phyloP scores from a whole-genome alignment of 495 filamentous ascomycete species.

The Stereocaulon alpinum region DNA sequence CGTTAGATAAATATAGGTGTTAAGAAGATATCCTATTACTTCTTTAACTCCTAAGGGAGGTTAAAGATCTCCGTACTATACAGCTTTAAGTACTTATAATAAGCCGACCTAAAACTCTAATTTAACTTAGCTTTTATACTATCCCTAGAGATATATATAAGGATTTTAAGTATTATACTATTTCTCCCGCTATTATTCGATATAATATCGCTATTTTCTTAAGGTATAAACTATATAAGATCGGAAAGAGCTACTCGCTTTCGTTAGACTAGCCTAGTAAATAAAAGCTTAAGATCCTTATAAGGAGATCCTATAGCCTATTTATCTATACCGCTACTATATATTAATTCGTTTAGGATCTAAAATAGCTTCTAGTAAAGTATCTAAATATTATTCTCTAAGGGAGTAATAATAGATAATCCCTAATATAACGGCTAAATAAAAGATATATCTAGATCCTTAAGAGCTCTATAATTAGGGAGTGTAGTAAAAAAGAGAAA shows the following conservation, averaged over 20 bases:
- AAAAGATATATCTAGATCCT: conserved; percentile 11
- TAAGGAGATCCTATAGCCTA: conserved; percentile 6
- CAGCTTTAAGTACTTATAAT: conserved; percentile 24
- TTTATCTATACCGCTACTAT: conserved; percentile 29
- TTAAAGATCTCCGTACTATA: conserved; percentile 11
- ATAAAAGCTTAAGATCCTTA: conserved; percentile 5
- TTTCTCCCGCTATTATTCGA: conserved; percentile 17
- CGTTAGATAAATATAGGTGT: conserved; percentile 21
- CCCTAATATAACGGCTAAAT: not conserved
- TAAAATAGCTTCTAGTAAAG: not conserved
- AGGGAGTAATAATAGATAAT: not conserved
- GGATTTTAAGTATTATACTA: conserved; percentile 20
- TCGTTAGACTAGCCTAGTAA: conserved; percentile 4
- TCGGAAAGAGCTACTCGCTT: conserved; percentile 14
- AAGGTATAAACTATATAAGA: conserved; percentile 15
- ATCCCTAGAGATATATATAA: conserved; percentile 13
- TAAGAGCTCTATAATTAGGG: not conserved
- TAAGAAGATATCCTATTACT: conserved; percentile 19
- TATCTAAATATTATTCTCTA: conserved; percentile 5
- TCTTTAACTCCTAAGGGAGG: conserved; percentile 19
- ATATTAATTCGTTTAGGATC: conserved; percentile 29
- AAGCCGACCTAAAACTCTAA: conserved; percentile 24
- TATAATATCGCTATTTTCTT: conserved; percentile 22
- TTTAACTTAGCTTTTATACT: conserved; percentile 21
- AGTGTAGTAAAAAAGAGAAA: not conserved